Percentiles rank a stretch among this genome's conserved stretches.
These are phyloP conservation scores for Heracleum sosnowskyi DNA, from an alignment of 129 eudicot genomes.

Conservation along the genomic window DNA sequence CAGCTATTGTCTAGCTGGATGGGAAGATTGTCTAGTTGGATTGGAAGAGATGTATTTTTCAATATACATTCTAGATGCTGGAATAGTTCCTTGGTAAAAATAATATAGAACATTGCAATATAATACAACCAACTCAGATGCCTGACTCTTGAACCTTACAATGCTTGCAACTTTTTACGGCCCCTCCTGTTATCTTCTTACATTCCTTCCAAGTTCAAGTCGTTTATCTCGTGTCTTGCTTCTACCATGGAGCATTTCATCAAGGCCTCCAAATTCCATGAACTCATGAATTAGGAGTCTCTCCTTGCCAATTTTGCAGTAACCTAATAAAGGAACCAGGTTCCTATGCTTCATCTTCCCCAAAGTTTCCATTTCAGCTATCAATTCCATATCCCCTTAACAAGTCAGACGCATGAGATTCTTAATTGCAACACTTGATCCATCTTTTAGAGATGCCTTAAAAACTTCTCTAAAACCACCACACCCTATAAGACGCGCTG, in stretches of 20 bases:
- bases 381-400: conserved; percentile 82
- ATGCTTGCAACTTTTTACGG: conserved; percentile 84
- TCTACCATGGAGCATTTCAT: conserved; percentile 72
- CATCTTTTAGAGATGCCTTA: conserved; percentile 67
- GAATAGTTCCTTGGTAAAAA: not conserved
- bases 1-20: too few relatives aligned
- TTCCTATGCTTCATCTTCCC: conserved; percentile 88
- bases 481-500: conserved; percentile 70
- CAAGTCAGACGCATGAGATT: conserved; percentile 68
- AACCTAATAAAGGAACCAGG: conserved; percentile 69
- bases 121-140: not conserved
- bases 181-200: conserved; percentile 73
- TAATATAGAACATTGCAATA: not conserved
- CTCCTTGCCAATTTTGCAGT: conserved; percentile 76
- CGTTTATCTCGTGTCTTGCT: conserved; percentile 20
- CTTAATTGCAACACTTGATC: conserved; percentile 79
- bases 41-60: too few relatives aligned
- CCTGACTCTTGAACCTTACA: too few relatives aligned
- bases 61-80: not conserved
- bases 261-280: conserved; percentile 71
- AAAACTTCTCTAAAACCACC: conserved; percentile 90
- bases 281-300: conserved; percentile 68
- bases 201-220: conserved; percentile 71
- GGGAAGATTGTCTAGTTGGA: too few relatives aligned
- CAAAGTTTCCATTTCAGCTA: conserved; percentile 79